Percentiles rank a stretch among this genome's conserved stretches.
These are phyloP conservation scores for Lasiosphaeria ovina DNA, from an alignment of 495 filamentous ascomycete genomes.

Conservation along the genomic window DNA sequence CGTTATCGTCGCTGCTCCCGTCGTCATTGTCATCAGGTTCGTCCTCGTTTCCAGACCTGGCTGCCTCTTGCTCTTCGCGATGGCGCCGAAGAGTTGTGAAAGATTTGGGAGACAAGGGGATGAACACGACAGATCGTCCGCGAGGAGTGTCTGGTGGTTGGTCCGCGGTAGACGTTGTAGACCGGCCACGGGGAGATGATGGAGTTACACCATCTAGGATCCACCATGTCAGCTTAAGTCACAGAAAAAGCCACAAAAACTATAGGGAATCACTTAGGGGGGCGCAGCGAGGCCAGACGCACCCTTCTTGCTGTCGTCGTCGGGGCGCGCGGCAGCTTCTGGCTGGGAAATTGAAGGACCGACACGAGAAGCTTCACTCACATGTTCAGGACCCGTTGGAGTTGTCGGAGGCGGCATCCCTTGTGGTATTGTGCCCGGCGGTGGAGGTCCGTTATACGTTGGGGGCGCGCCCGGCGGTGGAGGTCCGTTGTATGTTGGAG, in stretches of 20 bases:
- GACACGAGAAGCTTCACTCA: slow-evolving; percentile 38
- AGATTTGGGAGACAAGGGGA: slow-evolving; percentile 43
- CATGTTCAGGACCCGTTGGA: slow-evolving; percentile 34
- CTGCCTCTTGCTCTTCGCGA: slow-evolving; percentile 23
- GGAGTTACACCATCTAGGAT: slow-evolving; percentile 41
- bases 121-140: slow-evolving; percentile 42
- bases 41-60: slow-evolving; percentile 18
- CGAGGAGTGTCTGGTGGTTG: slow-evolving; percentile 17
- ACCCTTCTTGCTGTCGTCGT: slow-evolving; percentile 27
- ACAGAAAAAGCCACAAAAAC: not conserved
- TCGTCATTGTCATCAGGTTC: slow-evolving; percentile 12
- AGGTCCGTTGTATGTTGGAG: not conserved
- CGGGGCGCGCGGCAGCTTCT: slow-evolving; percentile 18
- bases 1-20: slow-evolving; percentile 1
- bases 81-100: slow-evolving; percentile 40
- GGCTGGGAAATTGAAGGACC: slow-evolving; percentile 26
- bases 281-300: slow-evolving; percentile 25
- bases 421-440: not conserved
- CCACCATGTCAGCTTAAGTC: slow-evolving; percentile 9
- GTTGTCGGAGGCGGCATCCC: slow-evolving; percentile 22
- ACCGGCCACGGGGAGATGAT: not conserved
- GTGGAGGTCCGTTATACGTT: not conserved
- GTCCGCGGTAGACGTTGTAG: slow-evolving; percentile 1
- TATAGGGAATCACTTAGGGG: not conserved
- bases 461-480: not conserved